These are phyloP conservation scores for Suhomyces sp. DNA, from an alignment of 805 yeast genomes.

Conservation along the genomic window DNA sequence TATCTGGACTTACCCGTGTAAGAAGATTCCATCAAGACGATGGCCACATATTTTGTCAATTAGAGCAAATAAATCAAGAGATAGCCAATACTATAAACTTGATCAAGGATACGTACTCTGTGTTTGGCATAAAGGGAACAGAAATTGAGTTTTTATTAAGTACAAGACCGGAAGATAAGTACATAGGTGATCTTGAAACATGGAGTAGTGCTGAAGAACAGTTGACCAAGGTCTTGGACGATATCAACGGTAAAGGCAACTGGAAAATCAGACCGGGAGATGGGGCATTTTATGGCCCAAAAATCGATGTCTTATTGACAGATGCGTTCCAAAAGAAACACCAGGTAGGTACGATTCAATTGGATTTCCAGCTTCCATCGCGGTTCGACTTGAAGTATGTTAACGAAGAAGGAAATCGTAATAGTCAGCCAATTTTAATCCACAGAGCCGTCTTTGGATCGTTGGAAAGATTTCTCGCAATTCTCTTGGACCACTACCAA, in stretches of 20 bases:
- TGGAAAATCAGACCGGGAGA: conserved; percentile 88
- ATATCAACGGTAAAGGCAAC: conserved; percentile 41
- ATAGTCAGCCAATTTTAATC: conserved; percentile 82
- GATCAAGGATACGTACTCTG: conserved; percentile 69
- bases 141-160: conserved; percentile 66
- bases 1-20: conserved; percentile 88
- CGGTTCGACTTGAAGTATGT: conserved; percentile 74
- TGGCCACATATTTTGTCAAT: conserved; percentile 91
- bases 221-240: conserved; percentile 56
- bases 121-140: conserved; percentile 53
- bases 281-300: conserved; percentile 97
- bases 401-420: conserved; percentile 44
- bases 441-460: conserved; percentile 97
- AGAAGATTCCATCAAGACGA: conserved; percentile 97
- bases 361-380: conserved; percentile 91
- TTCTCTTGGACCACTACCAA: conserved; percentile 80
- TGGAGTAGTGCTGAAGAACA: conserved; percentile 84
- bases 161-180: conserved; percentile 77
- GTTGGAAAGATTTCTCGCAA: conserved; percentile 86
- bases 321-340: conserved; percentile 81
- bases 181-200: conserved; percentile 68
- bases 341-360: conserved; percentile 93
- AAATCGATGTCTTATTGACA: conserved; percentile 78
- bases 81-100: conserved; percentile 68
- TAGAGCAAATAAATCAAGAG: conserved; percentile 71